Percentiles rank a stretch among this genome's conserved stretches.
Evolutionary conservation across 495 filamentous ascomycete species (phyloP).

Genomic region (Tuber melanosporum): DNA sequence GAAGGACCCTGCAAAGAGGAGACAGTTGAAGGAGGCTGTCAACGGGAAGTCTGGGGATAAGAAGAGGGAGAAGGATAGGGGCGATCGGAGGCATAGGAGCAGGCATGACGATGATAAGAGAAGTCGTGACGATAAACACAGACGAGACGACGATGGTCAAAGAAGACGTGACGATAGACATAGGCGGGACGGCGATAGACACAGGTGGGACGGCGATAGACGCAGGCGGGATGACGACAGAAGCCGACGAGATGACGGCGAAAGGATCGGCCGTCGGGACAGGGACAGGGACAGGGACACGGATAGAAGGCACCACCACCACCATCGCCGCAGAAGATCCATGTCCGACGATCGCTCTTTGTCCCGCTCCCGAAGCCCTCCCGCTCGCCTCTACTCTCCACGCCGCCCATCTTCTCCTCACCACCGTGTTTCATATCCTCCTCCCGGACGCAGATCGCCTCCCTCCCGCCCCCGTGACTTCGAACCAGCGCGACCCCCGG

Average conservation of each 20-base stretch:
- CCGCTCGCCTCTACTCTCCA: slow-evolving; percentile 11
- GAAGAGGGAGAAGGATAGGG: slow-evolving; percentile 50
- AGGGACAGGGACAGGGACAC: slow-evolving; percentile 10
- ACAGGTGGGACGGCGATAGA: slow-evolving; percentile 35
- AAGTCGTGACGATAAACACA: slow-evolving; percentile 43
- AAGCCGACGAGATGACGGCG: slow-evolving; percentile 41
- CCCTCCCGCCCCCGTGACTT: slow-evolving; percentile 7
- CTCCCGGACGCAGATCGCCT: slow-evolving; percentile 17
- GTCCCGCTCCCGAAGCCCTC: slow-evolving; percentile 24
- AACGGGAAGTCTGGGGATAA: slow-evolving; percentile 47
- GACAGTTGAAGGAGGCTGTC: slow-evolving; percentile 60
- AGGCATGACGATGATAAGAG: slow-evolving; percentile 36
- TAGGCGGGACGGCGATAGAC: slow-evolving; percentile 42
- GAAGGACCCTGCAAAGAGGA: slow-evolving; percentile 69
- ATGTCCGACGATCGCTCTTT: slow-evolving; percentile 17
- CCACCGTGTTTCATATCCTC: slow-evolving; percentile 13
- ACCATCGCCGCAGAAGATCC: slow-evolving; percentile 23
- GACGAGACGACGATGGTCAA: slow-evolving; percentile 42
- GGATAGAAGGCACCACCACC: slow-evolving; percentile 6
- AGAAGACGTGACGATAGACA: slow-evolving; percentile 41
- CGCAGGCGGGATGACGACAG: slow-evolving; percentile 36
- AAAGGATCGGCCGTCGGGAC: background rate
- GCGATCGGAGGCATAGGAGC: slow-evolving; percentile 50
- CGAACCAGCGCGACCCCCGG: slow-evolving; percentile 7
- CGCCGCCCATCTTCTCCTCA: slow-evolving; percentile 12